Evolutionary conservation across 305 asterid genomes (phyloP).

Genomic region (Ruellia speciosa): DNA sequence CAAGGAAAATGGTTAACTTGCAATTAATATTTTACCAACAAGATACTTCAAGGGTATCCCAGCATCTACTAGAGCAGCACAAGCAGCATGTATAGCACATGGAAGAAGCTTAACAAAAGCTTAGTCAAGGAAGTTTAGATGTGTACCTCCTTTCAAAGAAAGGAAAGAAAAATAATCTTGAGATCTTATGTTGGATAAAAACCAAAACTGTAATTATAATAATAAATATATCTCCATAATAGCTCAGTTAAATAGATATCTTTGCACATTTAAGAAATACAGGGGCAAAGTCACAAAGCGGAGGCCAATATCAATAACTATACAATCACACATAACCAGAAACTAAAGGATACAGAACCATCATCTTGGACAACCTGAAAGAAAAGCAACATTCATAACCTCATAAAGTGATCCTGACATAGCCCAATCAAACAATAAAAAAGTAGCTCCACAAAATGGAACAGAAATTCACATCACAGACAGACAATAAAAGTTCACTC

Average conservation of each 20-base stretch:
- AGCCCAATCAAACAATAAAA: constrained; percentile 8
- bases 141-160: constrained; percentile 10
- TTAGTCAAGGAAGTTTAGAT: constrained; percentile 47
- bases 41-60: constrained; percentile 81
- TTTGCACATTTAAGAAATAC: neutral
- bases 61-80: constrained; percentile 87
- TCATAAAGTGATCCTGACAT: constrained; percentile 12
- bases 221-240: too few species aligned
- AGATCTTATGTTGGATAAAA: neutral
- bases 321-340: constrained; percentile 11
- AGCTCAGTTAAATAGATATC: neutral
- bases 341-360: constrained; percentile 79
- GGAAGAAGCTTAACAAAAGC: constrained; percentile 66
- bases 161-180: neutral
- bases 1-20: constrained; percentile 1
- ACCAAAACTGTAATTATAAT: neutral
- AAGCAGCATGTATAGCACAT: constrained; percentile 83
- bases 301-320: constrained; percentile 2
- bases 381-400: constrained; percentile 13
- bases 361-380: constrained; percentile 81
- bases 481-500: neutral
- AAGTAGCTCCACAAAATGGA: neutral
- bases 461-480: neutral
- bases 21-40: constrained; percentile 40
- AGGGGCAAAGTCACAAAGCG: neutral